These are phyloP conservation scores for Leccinum subrobustum DNA, from an alignment of 1,284 basidiomycete species.

Conservation along the genomic window DNA sequence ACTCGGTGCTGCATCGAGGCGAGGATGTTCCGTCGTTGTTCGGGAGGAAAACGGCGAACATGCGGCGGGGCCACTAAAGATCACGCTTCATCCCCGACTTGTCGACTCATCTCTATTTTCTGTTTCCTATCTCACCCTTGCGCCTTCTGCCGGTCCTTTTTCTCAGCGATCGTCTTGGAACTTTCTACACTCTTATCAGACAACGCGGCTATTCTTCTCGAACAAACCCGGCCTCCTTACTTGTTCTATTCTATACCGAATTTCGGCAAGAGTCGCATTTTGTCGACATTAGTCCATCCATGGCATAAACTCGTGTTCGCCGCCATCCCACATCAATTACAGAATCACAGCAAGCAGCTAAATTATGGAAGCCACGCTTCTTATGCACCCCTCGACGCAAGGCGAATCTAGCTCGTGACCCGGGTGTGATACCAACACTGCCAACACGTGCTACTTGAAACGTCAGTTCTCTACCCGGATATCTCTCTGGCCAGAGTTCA, in stretches of 20 bases:
- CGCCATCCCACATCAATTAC: conserved; percentile 20
- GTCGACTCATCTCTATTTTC: background rate
- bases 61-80: background rate
- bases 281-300: conserved; percentile 10
- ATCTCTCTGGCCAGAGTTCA: conserved; percentile 24
- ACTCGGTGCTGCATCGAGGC: background rate
- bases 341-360: conserved; percentile 20
- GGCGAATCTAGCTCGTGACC: conserved; percentile 26
- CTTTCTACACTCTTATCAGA: conserved; percentile 23
- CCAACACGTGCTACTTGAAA: conserved; percentile 30
- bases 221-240: background rate
- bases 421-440: conserved; percentile 31
- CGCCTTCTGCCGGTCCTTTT: conserved; percentile 2
- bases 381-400: conserved; percentile 26
- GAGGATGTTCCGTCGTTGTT: background rate
- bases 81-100: background rate
- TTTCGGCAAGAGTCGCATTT: conserved; percentile 11
- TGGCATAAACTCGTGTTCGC: conserved; percentile 26
- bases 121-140: conserved; percentile 9
- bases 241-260: conserved; percentile 14
- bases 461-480: conserved; percentile 28
- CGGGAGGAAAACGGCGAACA: background rate
- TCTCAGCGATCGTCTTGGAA: conserved; percentile 20
- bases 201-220: conserved; percentile 4
- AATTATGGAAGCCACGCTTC: conserved; percentile 28